phyloP scores from a whole-genome alignment of 495 filamentous ascomycete species.

The Tetracladium marchalianum region DNA sequence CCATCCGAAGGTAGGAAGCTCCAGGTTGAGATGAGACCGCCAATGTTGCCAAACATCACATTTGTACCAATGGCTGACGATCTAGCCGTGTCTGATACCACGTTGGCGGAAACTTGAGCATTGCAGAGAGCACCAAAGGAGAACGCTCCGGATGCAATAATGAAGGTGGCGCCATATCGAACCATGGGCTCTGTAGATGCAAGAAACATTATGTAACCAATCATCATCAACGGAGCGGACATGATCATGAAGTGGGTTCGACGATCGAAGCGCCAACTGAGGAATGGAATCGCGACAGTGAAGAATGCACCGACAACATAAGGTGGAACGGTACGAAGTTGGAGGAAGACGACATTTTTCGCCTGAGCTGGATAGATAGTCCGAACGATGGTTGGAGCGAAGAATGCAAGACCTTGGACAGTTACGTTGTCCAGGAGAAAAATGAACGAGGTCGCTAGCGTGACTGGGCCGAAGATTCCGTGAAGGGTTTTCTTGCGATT shows the following conservation, averaged over 20 bases:
- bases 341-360: conserved; percentile 42
- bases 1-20: conserved; percentile 52
- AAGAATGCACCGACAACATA: conserved; percentile 63
- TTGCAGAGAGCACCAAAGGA: conserved; percentile 56
- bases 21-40: conserved; percentile 64
- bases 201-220: conserved; percentile 66
- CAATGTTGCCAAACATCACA: conserved; percentile 66
- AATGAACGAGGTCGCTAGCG: conserved; percentile 52
- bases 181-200: conserved; percentile 38
- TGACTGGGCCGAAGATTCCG: conserved; percentile 53
- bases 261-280: conserved; percentile 49
- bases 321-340: conserved; percentile 62
- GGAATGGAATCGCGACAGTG: conserved; percentile 48
- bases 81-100: conserved; percentile 59
- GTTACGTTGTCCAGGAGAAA: conserved; percentile 69
- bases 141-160: conserved; percentile 59
- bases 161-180: conserved; percentile 63
- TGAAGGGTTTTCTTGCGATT: conserved; percentile 46
- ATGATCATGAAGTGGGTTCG: conserved; percentile 55
- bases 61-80: conserved; percentile 53
- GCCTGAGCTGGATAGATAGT: conserved; percentile 47
- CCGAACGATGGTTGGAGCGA: conserved; percentile 58
- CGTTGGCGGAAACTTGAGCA: conserved; percentile 58
- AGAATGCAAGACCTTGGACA: conserved; percentile 68
- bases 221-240: conserved; percentile 46